Evolutionary conservation across 2,329 filamentous ascomycete species (phyloP).

Genomic region (Thielaviopsis musarum): DNA sequence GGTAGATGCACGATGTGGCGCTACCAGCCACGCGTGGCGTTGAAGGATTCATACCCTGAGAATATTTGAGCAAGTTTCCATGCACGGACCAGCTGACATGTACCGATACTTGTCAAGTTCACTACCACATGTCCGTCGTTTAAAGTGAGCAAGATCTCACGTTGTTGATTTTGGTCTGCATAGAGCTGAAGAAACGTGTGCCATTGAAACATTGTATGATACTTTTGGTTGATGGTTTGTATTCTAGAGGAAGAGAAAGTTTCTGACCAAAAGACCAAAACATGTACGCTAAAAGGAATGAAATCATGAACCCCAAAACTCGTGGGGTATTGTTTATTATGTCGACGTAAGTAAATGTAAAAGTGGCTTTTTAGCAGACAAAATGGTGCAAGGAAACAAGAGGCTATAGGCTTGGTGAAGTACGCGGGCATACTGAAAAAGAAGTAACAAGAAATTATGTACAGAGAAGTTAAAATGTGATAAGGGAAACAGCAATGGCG

Average conservation of each 20-base stretch:
- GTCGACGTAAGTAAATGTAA: not conserved
- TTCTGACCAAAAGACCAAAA: too few species aligned
- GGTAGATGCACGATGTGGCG: not conserved
- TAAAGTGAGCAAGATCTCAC: too few species aligned
- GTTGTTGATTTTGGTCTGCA: too few species aligned
- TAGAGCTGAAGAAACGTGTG: too few species aligned
- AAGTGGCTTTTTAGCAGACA: not conserved
- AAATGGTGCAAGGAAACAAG: not conserved
- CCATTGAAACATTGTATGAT: too few species aligned
- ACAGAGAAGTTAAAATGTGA: not conserved
- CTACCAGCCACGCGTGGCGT: not conserved
- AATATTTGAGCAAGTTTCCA: constrained; percentile 36
- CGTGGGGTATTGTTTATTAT: too few species aligned
- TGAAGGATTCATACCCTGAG: constrained; percentile 20
- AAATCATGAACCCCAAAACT: not conserved
- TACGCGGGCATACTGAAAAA: not conserved
- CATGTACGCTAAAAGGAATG: not conserved
- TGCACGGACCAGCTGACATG: constrained; percentile 14
- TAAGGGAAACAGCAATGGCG: not conserved
- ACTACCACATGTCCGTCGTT: too few species aligned
- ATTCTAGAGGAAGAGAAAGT: constrained; percentile 1
- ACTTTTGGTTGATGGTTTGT: too few species aligned
- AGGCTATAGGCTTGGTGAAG: not conserved
- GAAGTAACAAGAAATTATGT: not conserved
- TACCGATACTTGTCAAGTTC: constrained; percentile 20